phyloP scores from a whole-genome alignment of 192 early-diverging fungal genomes.

The Backusella parvicylindrica region DNA sequence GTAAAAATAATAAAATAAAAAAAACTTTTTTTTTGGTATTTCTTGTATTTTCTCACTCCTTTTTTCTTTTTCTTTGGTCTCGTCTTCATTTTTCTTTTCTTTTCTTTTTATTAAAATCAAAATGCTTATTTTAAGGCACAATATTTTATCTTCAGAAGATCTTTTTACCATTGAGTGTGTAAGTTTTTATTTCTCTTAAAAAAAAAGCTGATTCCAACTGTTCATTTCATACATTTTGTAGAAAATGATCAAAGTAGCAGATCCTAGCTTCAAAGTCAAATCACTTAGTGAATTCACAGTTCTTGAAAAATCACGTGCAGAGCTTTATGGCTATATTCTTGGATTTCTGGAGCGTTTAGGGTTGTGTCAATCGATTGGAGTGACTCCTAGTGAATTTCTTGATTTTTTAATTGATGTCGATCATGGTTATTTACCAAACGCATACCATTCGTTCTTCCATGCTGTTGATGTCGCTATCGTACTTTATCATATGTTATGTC shows the following conservation, averaged over 20 bases:
- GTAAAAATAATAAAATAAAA: background rate
- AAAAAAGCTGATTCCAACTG: background rate
- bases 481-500: slow-evolving; percentile 72
- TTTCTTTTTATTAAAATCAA: background rate
- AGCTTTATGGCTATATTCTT: slow-evolving; percentile 82
- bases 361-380: slow-evolving; percentile 56
- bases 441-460: slow-evolving; percentile 92
- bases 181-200: slow-evolving; percentile 11
- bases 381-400: slow-evolving; percentile 64
- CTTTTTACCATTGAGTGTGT: slow-evolving; percentile 55
- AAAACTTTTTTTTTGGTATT: slow-evolving; percentile 1
- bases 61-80: background rate
- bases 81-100: background rate
- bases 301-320: slow-evolving; percentile 61
- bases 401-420: slow-evolving; percentile 86
- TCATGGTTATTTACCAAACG: slow-evolving; percentile 76
- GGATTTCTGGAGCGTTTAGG: slow-evolving; percentile 70
- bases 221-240: slow-evolving; percentile 7
- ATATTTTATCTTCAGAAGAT: slow-evolving; percentile 50
- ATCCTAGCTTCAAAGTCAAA: slow-evolving; percentile 34
- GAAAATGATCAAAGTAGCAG: slow-evolving; percentile 51
- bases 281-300: slow-evolving; percentile 53
- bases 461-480: slow-evolving; percentile 87
- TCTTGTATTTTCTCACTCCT: background rate
- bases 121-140: slow-evolving; percentile 49